These are phyloP conservation scores for Collybia nuda DNA, from an alignment of 768 basidiomycete species.

Conservation along the genomic window DNA sequence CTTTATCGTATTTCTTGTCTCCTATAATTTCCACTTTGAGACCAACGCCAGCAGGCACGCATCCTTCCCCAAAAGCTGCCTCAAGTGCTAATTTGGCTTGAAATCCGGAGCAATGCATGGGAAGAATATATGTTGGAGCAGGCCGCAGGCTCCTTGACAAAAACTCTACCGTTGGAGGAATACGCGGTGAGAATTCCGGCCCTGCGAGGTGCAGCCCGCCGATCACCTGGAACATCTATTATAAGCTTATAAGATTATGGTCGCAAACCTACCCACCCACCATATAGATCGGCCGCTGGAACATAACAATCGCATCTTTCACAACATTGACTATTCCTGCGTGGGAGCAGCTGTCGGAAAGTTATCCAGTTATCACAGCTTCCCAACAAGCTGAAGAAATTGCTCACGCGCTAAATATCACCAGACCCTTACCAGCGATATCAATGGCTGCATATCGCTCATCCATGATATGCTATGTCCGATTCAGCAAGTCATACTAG, in stretches of 20 bases:
- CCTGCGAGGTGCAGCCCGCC: constrained; percentile 86
- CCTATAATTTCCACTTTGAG: constrained; percentile 60
- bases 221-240: constrained; percentile 47
- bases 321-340: constrained; percentile 87
- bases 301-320: constrained; percentile 60
- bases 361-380: neutral
- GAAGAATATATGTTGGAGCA: constrained; percentile 67
- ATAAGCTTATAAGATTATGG: neutral
- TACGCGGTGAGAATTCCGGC: constrained; percentile 60
- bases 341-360: constrained; percentile 47
- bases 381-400: neutral
- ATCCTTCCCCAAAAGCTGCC: constrained; percentile 67
- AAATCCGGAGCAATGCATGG: constrained; percentile 87
- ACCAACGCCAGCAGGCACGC: constrained; percentile 79
- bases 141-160: constrained; percentile 60
- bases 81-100: constrained; percentile 72
- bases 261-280: constrained; percentile 29
- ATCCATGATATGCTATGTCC: constrained; percentile 71
- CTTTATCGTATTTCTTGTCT: constrained; percentile 38
- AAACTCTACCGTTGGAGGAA: constrained; percentile 71
- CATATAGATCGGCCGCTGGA: constrained; percentile 76
- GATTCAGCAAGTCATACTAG: neutral
- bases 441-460: constrained; percentile 79
- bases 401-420: constrained; percentile 82
- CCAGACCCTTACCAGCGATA: constrained; percentile 77